These are phyloP conservation scores for Micromonas pusilla DNA, from an alignment of 139 green algal genomes.

Conservation along the genomic window DNA sequence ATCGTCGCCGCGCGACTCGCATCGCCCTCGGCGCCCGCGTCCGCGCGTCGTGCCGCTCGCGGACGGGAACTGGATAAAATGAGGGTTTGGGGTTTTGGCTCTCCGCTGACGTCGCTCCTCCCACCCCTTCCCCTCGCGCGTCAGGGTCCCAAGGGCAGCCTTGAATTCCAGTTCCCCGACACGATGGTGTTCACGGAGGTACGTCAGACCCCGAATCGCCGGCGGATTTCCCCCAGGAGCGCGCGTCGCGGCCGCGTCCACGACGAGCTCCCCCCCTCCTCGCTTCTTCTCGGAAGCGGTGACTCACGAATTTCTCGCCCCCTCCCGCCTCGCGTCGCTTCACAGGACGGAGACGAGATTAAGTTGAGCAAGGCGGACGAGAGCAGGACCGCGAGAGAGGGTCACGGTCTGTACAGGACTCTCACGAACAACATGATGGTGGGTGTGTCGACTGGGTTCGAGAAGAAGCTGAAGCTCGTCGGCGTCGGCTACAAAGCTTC, in stretches of 20 bases:
- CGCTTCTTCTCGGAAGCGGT: neutral
- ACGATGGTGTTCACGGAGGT: neutral
- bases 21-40: neutral
- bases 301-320: neutral
- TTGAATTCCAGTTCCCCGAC: slow-evolving; percentile 35
- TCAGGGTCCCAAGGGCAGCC: slow-evolving; percentile 75
- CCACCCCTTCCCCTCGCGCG: neutral
- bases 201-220: neutral
- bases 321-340: slow-evolving; percentile 29
- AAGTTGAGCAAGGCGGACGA: slow-evolving; percentile 45
- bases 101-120: neutral
- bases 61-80: too few species aligned
- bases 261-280: slow-evolving; percentile 37
- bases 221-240: slow-evolving; percentile 39
- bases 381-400: slow-evolving; percentile 42
- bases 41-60: too few species aligned
- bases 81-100: neutral
- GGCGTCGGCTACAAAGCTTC: slow-evolving; percentile 88
- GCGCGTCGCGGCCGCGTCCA: slow-evolving; percentile 46
- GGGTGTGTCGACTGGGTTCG: slow-evolving; percentile 78
- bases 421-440: slow-evolving; percentile 88
- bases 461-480: slow-evolving; percentile 63
- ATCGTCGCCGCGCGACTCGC: too few species aligned
- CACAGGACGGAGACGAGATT: slow-evolving; percentile 45
- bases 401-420: slow-evolving; percentile 40